A percentile compares a stretch with the other conserved stretches of the same genome.
phyloP scores from a whole-genome alignment of 768 basidiomycete genomes.

The Artomyces pyxidatus region DNA sequence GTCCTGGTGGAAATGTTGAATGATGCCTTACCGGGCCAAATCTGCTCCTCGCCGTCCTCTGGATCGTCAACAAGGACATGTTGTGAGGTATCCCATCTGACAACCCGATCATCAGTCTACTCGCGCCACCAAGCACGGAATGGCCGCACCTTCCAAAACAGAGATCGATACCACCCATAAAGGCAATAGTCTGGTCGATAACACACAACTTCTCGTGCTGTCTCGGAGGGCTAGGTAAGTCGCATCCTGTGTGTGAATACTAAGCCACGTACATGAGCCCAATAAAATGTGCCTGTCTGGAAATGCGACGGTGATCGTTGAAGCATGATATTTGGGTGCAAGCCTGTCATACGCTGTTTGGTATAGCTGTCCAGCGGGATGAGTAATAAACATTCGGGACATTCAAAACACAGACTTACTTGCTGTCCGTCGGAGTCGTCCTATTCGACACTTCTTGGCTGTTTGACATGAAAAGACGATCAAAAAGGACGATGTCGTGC shows the following conservation, averaged over 20 bases:
- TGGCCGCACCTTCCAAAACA: slow-evolving; percentile 70
- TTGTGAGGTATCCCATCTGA: slow-evolving; percentile 93
- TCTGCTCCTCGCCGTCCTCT: slow-evolving; percentile 50
- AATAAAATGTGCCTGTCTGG: slow-evolving; percentile 95
- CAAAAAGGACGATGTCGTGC: slow-evolving; percentile 19
- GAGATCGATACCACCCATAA: slow-evolving; percentile 95
- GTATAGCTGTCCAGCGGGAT: slow-evolving; percentile 51
- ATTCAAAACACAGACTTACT: slow-evolving; percentile 31
- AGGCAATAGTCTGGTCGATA: slow-evolving; percentile 93
- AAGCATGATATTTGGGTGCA: slow-evolving; percentile 92
- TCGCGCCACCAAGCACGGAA: background rate
- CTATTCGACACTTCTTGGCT: slow-evolving; percentile 94
- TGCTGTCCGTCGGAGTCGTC: slow-evolving; percentile 92
- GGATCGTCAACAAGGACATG: slow-evolving; percentile 85
- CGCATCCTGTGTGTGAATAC: no score
- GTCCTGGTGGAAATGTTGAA: background rate
- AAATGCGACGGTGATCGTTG: slow-evolving; percentile 98
- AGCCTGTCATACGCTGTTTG: slow-evolving; percentile 66
- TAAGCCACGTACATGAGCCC: slow-evolving; percentile 77
- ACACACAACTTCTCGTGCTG: slow-evolving; percentile 98
- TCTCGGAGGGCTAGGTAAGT: background rate
- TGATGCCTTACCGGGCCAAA: slow-evolving; percentile 74
- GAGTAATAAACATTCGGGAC: background rate
- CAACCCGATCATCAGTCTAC: background rate
- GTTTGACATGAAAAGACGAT: slow-evolving; percentile 3